Evolutionary conservation across 83 land plant genomes (phyloP).

Genomic region (Picea engelmannii): DNA sequence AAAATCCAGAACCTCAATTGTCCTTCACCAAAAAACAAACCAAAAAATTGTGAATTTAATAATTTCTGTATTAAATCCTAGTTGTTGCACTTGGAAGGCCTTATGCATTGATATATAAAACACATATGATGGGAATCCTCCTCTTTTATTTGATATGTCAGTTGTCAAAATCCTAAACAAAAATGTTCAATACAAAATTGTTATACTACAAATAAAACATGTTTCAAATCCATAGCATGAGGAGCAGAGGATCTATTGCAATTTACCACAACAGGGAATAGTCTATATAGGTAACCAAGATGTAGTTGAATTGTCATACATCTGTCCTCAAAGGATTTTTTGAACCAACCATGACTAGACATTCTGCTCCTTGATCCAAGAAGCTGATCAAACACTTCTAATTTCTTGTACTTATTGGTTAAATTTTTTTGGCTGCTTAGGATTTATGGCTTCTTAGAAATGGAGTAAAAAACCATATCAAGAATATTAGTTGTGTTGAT

Average conservation of each 20-base stretch:
- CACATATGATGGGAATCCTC: background rate
- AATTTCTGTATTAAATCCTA: background rate
- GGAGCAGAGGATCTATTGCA: no score
- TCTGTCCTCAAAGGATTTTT: background rate
- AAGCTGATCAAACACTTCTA: conserved; percentile 8
- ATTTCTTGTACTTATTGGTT: background rate
- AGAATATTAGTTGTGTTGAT: conserved; percentile 12
- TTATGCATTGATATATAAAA: background rate
- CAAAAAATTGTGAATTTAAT: background rate
- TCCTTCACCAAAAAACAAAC: background rate
- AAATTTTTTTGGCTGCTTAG: background rate
- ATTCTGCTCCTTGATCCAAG: background rate
- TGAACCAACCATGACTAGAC: background rate
- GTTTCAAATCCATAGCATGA: background rate
- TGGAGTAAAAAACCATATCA: conserved; percentile 2
- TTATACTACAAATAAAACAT: background rate
- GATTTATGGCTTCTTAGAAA: background rate
- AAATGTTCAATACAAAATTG: background rate
- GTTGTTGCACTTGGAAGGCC: background rate
- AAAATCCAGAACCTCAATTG: no score
- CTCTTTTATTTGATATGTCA: background rate
- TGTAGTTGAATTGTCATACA: background rate
- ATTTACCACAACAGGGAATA: conserved; percentile 5
- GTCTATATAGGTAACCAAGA: conserved; percentile 4
- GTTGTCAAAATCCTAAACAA: background rate